Percentiles rank a stretch among this genome's conserved stretches.
Evolutionary conservation across 2,329 filamentous ascomycete species (phyloP).

Genomic region (Pseudocercospora vitis): DNA sequence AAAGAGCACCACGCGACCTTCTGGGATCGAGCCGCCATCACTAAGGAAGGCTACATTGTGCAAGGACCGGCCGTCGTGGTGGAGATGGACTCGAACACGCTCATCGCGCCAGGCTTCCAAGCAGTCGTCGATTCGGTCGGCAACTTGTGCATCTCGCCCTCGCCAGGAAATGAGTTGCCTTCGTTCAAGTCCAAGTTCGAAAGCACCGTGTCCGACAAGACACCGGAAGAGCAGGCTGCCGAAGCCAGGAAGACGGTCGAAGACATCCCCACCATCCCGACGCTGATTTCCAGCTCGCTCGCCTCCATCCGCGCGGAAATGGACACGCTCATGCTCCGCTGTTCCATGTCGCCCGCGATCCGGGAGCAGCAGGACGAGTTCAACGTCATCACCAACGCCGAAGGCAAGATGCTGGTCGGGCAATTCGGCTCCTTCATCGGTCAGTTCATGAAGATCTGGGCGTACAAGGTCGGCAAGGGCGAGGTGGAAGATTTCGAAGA

Average conservation of each 20-base stretch:
- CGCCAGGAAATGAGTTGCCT: conserved; percentile 30
- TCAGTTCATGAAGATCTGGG: conserved; percentile 33
- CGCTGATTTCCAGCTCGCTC: conserved; percentile 29
- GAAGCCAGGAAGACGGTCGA: conserved; percentile 30
- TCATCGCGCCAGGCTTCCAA: conserved; percentile 30
- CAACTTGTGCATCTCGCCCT: conserved; percentile 31
- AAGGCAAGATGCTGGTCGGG: conserved; percentile 30
- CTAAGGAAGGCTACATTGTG: conserved; percentile 27
- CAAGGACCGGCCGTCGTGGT: conserved; percentile 30
- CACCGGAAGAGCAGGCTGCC: conserved; percentile 24
- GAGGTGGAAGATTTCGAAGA: conserved; percentile 30
- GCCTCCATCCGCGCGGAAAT: conserved; percentile 31
- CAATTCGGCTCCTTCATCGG: conserved; percentile 33
- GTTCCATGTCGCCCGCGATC: conserved; percentile 33
- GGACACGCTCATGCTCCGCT: conserved; percentile 34
- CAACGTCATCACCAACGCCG: conserved; percentile 32
- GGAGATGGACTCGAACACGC: conserved; percentile 33
- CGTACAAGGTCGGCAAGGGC: conserved; percentile 26
- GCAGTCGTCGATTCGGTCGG: conserved; percentile 29
- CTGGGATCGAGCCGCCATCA: conserved; percentile 28
- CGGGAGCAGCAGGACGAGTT: conserved; percentile 34
- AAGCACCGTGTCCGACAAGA: conserved; percentile 25
- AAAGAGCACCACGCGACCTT: conserved; percentile 29
- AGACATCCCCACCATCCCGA: conserved; percentile 30
- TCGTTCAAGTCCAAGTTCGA: conserved; percentile 30